These are phyloP conservation scores for Parmelia sp. DNA, from an alignment of 495 filamentous ascomycete genomes.

Conservation along the genomic window DNA sequence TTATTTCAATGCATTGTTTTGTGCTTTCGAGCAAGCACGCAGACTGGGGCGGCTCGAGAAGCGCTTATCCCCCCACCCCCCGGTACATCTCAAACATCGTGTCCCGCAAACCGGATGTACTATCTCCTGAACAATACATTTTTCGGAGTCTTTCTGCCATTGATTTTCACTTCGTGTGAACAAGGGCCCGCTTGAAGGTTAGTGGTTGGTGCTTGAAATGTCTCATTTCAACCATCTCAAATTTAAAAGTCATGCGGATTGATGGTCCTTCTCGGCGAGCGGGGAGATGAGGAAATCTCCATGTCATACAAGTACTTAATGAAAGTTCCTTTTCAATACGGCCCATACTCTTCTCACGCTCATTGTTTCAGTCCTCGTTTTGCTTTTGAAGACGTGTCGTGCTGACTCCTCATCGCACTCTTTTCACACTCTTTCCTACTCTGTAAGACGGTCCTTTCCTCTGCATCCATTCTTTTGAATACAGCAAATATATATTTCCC, in stretches of 20 bases:
- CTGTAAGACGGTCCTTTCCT: neutral
- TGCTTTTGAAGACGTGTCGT: slow-evolving; percentile 4
- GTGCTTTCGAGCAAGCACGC: neutral
- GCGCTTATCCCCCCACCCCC: slow-evolving; percentile 3
- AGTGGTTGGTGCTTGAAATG: slow-evolving; percentile 2
- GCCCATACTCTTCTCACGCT: slow-evolving; percentile 7
- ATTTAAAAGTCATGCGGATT: neutral
- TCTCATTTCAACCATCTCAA: neutral
- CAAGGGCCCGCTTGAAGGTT: neutral
- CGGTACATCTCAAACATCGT: slow-evolving; percentile 13
- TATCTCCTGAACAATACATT: slow-evolving; percentile 7
- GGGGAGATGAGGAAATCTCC: neutral
- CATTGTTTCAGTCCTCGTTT: slow-evolving; percentile 7
- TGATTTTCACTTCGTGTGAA: neutral
- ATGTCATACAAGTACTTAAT: neutral
- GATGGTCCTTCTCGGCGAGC: neutral
- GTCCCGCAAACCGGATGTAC: neutral
- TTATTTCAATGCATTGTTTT: neutral
- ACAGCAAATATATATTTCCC: neutral
- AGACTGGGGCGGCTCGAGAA: slow-evolving; percentile 11
- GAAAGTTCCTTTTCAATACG: neutral
- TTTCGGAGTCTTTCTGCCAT: slow-evolving; percentile 6
- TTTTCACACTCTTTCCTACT: slow-evolving; percentile 9
- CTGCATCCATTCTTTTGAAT: slow-evolving; percentile 6
- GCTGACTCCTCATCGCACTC: slow-evolving; percentile 1